Base-by-base conservation (phyloP, 352 stramenopile genomes). In the Phytophthora sojae region DNA sequence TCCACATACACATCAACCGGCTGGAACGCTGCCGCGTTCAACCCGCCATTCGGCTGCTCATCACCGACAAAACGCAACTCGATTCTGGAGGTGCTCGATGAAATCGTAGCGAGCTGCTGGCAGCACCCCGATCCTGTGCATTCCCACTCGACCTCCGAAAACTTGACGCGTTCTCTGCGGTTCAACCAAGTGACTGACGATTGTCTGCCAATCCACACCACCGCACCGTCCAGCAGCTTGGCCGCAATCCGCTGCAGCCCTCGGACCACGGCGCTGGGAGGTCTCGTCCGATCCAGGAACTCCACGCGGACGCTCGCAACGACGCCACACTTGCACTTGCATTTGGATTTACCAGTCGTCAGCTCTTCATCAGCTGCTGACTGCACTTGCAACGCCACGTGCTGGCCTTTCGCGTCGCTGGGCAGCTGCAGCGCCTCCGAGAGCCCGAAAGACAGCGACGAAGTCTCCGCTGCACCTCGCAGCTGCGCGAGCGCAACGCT, bases 181-280 rank as follows among this genome's bases (percentile, higher is more conserved):
- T 90, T 89, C 57, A 92, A 57, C 85, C 88, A 93, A 12, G 54
- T 59, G 11, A 93, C 49, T 0, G 64, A 71, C 7, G 77, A 57
- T 2, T 42, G 52, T 49, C 73, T 77, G 7, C 61, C 71, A 6
- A 39, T 67, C 85, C 85, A 94, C 7, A 90, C 50, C 7, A 81
- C 29, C n/a, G 67, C 64, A 3, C 76, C 80, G 9, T 79, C 62
- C 21, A 95, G 53, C 8, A 91, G 57, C 55, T 80, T 59, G 15
- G 47, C 52, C 3, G 73, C 57, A 47, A 83, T 73, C 1, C 68
- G 73, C 59, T 89, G 53, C 11, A 93, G 42, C 0, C 60, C 79
- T 49, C 66, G 69, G 6, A 73, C 21, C 58, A 93, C 81, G 8
- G 75, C 61, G 57, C 69, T 75, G 2, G 69, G 75, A 39, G 80